Evolutionary conservation across 768 basidiomycete genomes (phyloP), one percentile per base, ranked within the genome.

Genomic region (Suillus paluster): DNA sequence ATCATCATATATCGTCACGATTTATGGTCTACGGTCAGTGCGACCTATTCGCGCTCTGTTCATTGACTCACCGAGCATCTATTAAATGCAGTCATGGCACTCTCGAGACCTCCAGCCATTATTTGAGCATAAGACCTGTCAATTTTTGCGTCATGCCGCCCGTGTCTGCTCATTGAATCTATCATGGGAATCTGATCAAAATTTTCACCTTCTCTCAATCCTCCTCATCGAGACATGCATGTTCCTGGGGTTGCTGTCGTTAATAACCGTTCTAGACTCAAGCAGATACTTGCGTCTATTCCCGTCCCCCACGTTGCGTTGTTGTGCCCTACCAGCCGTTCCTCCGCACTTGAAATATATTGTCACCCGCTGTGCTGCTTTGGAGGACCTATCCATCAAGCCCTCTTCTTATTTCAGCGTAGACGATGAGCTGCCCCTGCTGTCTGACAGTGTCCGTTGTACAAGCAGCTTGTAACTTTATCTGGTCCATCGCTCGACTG

Each of bases 371-470:
- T n/a, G 19, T 21, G 1, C 17, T 52, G 6, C 10, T 11, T 17
- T 52, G 50, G 50, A 33, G 19, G 6, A 6, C n/a, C 19, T 52
- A n/a, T 34, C 19, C 49, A 33, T 30, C 9, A 4, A n/a, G n/a
- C n/a, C 15, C 8, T 12, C 33, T 1, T 10, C n/a, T 3, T 21
- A 2, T n/a, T 1, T 0, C 1, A n/a, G 42, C 17, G 8, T 19
- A 8, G 19, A 19, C 4, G 9, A 33, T 33, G 50, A 34, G 17
- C 5, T n/a, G 19, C 12, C 50, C 11, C 30, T 53, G 52, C 34
- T 23, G 8, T 36, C n/a, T 15, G 14, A 36, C 3, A 2, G 2
- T 4, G 21, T 53, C 14, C 33, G 14, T 36, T 36, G 33, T 53
- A 34, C 34, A 53, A 15, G 52, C 52, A 9, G 17, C 52, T 53